A percentile compares a stretch with the other conserved stretches of the same genome.
phyloP scores from a whole-genome alignment of 495 filamentous ascomycete species.

The Geoglossum glabrum region DNA sequence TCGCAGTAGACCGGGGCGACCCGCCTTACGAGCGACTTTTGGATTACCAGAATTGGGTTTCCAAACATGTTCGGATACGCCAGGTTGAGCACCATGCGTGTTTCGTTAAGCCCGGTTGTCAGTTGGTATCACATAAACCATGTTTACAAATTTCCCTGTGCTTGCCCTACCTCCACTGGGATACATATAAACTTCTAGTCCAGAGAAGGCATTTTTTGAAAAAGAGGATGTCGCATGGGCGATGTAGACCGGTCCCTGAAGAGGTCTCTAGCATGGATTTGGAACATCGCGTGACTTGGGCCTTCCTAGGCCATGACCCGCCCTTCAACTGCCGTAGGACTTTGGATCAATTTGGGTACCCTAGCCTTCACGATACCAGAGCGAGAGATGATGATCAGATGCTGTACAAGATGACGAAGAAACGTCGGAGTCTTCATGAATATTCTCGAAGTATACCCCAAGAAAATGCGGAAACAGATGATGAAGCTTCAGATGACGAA shows the following conservation, averaged over 20 bases:
- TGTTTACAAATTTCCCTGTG: neutral
- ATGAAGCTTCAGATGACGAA: neutral
- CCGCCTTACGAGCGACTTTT: constrained; percentile 6
- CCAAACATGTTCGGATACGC: constrained; percentile 24
- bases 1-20: constrained; percentile 15
- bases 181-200: neutral
- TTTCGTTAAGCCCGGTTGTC: constrained; percentile 25
- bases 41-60: constrained; percentile 27
- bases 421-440: neutral
- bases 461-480: neutral
- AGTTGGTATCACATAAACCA: constrained; percentile 14
- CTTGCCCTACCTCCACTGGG: neutral
- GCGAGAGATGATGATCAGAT: neutral
- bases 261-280: neutral
- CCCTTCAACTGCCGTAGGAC: neutral
- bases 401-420: neutral
- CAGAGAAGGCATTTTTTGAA: neutral
- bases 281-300: neutral
- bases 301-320: neutral
- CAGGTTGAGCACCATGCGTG: constrained; percentile 26
- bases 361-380: neutral
- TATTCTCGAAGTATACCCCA: neutral
- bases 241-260: neutral
- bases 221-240: neutral
- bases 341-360: neutral